Percentiles rank a stretch among this genome's conserved stretches.
Conservation (phyloP, 176 grass and related monocot genomes). For the Tillandsia fasciculata region DNA sequence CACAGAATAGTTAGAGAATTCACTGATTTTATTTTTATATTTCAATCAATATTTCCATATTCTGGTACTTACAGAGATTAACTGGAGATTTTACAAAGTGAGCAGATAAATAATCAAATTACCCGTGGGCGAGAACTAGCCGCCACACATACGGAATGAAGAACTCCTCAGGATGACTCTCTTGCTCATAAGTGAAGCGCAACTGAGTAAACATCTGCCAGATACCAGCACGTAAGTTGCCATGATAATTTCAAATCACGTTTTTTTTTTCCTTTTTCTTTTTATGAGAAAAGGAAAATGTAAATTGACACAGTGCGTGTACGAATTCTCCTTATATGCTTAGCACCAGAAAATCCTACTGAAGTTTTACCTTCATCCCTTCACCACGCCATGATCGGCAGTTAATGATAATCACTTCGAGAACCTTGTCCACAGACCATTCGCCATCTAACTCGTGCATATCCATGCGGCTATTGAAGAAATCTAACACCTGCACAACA, state of each 20-base stretch:
- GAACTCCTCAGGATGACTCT: constrained; percentile 97
- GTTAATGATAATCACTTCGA: constrained; percentile 81
- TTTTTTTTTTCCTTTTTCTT: neutral
- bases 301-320: constrained; percentile 4
- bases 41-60: no score
- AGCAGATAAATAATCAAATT: constrained; percentile 23
- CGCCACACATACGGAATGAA: constrained; percentile 99
- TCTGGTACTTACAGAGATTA: neutral
- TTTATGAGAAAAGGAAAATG: neutral
- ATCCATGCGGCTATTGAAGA: constrained; percentile 98
- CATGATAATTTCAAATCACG: constrained; percentile 12
- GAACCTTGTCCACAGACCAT: constrained; percentile 97
- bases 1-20: no score
- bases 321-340: neutral
- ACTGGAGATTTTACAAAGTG: constrained; percentile 5
- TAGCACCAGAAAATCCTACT: neutral
- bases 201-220: constrained; percentile 97
- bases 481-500: constrained; percentile 68
- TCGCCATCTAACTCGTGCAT: constrained; percentile 80
- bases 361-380: constrained; percentile 75
- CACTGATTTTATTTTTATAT: no score
- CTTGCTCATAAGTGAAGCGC: constrained; percentile 98
- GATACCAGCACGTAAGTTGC: constrained; percentile 21
- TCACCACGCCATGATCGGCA: constrained; percentile 93
- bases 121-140: constrained; percentile 80